These are phyloP conservation scores for Hibiscus mutabilis DNA, from an alignment of 345 rosid genomes.

Conservation along the genomic window DNA sequence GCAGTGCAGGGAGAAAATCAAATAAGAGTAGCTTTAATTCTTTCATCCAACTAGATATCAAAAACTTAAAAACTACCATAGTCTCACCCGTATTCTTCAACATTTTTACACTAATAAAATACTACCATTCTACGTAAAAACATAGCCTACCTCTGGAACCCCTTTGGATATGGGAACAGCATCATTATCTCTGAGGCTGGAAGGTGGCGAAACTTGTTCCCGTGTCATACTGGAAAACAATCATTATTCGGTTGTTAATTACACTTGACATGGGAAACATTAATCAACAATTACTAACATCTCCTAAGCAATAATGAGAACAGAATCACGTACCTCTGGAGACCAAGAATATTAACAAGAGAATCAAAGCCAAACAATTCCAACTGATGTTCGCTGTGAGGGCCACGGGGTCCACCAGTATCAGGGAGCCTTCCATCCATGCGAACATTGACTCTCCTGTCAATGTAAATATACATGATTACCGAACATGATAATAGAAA, in stretches of 20 bases:
- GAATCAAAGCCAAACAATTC: conserved; percentile 99
- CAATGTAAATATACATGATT: conserved; percentile 11
- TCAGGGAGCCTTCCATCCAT: conserved; percentile 26
- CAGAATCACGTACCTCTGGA: conserved; percentile 54
- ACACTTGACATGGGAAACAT: background rate
- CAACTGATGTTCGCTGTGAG: conserved; percentile 65
- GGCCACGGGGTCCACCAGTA: conserved; percentile 44
- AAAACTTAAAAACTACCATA: background rate
- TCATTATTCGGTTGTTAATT: background rate
- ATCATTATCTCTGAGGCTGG: conserved; percentile 88
- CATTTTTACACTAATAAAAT: background rate
- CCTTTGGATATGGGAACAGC: conserved; percentile 48
- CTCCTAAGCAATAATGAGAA: conserved; percentile 10
- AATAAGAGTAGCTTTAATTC: background rate
- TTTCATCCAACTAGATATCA: background rate
- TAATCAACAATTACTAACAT: background rate
- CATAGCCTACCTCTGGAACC: conserved; percentile 44
- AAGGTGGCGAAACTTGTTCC: conserved; percentile 73
- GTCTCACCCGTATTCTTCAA: no score
- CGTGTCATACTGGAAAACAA: conserved; percentile 77
- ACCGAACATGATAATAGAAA: conserved; percentile 10
- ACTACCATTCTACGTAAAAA: conserved; percentile 6
- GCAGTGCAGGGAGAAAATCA: background rate
- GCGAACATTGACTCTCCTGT: conserved; percentile 59
- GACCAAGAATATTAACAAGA: conserved; percentile 96